phyloP scores from a whole-genome alignment of 345 rosid genomes.

The Populus nigra region DNA sequence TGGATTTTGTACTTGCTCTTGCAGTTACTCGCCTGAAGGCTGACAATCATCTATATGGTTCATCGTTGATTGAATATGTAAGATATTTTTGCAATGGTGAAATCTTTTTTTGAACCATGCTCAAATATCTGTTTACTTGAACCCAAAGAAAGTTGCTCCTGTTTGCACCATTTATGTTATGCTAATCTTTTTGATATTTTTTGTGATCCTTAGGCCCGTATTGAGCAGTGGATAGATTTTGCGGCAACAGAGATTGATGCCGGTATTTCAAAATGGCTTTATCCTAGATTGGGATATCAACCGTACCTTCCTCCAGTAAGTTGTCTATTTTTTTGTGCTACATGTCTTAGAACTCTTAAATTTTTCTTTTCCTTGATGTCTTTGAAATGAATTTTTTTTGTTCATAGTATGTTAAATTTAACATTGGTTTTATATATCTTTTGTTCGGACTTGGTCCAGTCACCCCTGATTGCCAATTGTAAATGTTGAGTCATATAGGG shows the following conservation, averaged over 20 bases:
- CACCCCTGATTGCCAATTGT: background rate
- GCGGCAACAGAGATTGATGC: conserved; percentile 72
- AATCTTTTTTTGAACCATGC: too few relatives aligned
- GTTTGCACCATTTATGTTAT: background rate
- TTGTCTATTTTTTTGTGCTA: background rate
- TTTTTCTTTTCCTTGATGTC: background rate
- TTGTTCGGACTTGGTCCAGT: background rate
- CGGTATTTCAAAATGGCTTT: conserved; percentile 50
- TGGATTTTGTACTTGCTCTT: conserved; percentile 7
- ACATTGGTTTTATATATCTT: background rate
- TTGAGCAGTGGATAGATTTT: conserved; percentile 98
- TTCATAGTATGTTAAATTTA: background rate
- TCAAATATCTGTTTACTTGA: too few relatives aligned
- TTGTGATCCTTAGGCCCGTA: conserved; percentile 49
- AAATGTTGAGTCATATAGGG: background rate
- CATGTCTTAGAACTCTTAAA: background rate
- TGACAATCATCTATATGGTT: conserved; percentile 61
- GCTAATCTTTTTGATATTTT: background rate
- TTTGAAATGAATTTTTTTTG: background rate
- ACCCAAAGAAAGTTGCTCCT: background rate
- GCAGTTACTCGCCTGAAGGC: conserved; percentile 71
- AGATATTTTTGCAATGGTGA: conserved; percentile 11
- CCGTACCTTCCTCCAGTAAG: conserved; percentile 79
- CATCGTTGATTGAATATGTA: conserved; percentile 71
- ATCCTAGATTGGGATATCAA: conserved; percentile 55